phyloP scores from a whole-genome alignment of 257 asterid genomes.

The Plectranthus barbatus region DNA sequence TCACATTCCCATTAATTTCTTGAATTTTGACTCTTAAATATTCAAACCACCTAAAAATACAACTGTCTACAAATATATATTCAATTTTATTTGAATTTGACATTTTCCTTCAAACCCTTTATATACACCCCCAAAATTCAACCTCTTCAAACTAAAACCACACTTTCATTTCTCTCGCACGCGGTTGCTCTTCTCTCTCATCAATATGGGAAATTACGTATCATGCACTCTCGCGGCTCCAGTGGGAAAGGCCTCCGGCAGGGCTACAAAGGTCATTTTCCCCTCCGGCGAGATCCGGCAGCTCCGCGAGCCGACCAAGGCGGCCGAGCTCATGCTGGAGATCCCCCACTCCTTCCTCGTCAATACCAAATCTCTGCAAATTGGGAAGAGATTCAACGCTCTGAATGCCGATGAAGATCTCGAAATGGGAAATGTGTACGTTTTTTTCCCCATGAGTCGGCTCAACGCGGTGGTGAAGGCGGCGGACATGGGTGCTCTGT shows the following conservation, averaged over 20 bases:
- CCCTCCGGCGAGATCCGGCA: conserved; percentile 52
- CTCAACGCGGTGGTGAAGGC: conserved; percentile 51
- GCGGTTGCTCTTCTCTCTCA: neutral
- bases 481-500: conserved; percentile 59
- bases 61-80: conserved; percentile 17
- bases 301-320: conserved; percentile 27
- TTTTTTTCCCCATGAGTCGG: conserved; percentile 66
- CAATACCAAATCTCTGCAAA: conserved; percentile 46
- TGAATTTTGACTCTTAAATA: neutral
- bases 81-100: conserved; percentile 18
- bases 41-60: neutral
- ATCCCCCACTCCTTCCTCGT: conserved; percentile 52
- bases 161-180: neutral
- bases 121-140: conserved; percentile 13
- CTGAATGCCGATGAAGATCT: conserved; percentile 81
- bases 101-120: conserved; percentile 22
- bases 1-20: conserved; percentile 8
- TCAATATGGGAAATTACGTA: conserved; percentile 37
- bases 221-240: conserved; percentile 33
- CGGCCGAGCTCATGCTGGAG: conserved; percentile 57
- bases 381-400: conserved; percentile 63
- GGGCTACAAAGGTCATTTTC: conserved; percentile 37
- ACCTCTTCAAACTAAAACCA: neutral
- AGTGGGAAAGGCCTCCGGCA: conserved; percentile 12
- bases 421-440: conserved; percentile 56